Base-by-base conservation (phyloP, 2,329 filamentous ascomycete species). In the Colletotrichum nymphaeae region DNA sequence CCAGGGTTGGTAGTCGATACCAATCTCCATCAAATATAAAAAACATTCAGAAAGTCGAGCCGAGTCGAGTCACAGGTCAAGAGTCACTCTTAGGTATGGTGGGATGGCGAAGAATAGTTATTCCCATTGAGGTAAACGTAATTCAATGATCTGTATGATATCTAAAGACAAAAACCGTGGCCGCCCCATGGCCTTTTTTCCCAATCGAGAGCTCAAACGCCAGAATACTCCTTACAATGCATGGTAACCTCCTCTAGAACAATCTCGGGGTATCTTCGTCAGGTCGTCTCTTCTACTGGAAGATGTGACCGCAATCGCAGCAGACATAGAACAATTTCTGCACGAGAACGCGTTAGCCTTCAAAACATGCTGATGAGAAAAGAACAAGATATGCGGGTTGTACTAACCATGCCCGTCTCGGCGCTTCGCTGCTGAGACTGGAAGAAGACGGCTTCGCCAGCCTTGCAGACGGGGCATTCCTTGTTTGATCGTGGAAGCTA, bases 341-440 rank as follows among this genome's bases (percentile, higher is more conserved):
- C 5, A 12, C 3, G 28, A 7, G 9, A 24, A 46, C 14, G 5
- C 9, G 71, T 84, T 75, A 83, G 78, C 72, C 67, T 69, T 5
- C 46, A 24, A 28, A 66, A 30, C 16, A 2, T 42, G 14, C 30
- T 30, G 14, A 3, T 37, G 2, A 8, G 6, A 19, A 37, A 26
- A 9, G 16, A n/a, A 16, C 26, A 26, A 26, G 26, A 30, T 30
- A 32, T 6, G 35, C 28, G 55, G 62, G 46, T 24, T 58, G 66
- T 49, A 79, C 93, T 88, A 85, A 98, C 97, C 97, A 99, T 99
- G 86, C 97, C 97, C 57, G 97, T 99, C 84, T 98, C 95, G 62
- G 95, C 94, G 78, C 93, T 98, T 84, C 97, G 93, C 87, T 98
- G 95, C 83, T 99, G 97, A 75, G 95, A 98, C 86, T 99, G 97